Evolutionary conservation across 805 yeast genomes (phyloP).

Genomic region (Wickerhamia fluorescens): DNA sequence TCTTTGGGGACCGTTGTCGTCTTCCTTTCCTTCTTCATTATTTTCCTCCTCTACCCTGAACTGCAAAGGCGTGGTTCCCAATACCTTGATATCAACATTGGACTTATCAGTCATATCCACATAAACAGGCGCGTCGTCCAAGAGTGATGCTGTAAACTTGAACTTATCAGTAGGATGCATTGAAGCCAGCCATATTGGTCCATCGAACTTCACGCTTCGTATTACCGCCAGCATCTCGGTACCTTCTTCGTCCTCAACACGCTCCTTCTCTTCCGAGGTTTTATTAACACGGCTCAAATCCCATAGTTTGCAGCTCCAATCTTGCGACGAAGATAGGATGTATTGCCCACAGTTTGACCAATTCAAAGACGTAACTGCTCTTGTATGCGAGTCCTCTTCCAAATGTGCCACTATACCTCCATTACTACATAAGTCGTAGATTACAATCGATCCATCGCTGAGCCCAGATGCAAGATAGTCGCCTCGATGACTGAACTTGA

Average conservation of each 20-base stretch:
- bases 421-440: conserved; percentile 67
- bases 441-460: conserved; percentile 63
- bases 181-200: conserved; percentile 68
- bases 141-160: conserved; percentile 55
- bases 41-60: background rate
- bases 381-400: conserved; percentile 36
- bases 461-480: conserved; percentile 83
- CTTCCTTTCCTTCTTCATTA: conserved; percentile 6
- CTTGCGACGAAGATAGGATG: conserved; percentile 65
- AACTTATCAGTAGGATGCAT: conserved; percentile 43
- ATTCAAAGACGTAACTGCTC: conserved; percentile 62
- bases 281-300: conserved; percentile 42
- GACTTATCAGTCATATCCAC: conserved; percentile 33
- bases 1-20: no score
- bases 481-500: conserved; percentile 67
- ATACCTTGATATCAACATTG: conserved; percentile 5
- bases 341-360: conserved; percentile 76
- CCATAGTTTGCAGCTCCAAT: conserved; percentile 81
- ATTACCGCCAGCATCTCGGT: conserved; percentile 28
- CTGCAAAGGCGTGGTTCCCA: conserved; percentile 3
- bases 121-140: conserved; percentile 53
- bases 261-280: conserved; percentile 14
- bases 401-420: conserved; percentile 49
- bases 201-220: conserved; percentile 46
- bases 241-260: conserved; percentile 3